Conservation (phyloP, 2,329 filamentous ascomycete species). For the Fusarium brachygibbosum region DNA sequence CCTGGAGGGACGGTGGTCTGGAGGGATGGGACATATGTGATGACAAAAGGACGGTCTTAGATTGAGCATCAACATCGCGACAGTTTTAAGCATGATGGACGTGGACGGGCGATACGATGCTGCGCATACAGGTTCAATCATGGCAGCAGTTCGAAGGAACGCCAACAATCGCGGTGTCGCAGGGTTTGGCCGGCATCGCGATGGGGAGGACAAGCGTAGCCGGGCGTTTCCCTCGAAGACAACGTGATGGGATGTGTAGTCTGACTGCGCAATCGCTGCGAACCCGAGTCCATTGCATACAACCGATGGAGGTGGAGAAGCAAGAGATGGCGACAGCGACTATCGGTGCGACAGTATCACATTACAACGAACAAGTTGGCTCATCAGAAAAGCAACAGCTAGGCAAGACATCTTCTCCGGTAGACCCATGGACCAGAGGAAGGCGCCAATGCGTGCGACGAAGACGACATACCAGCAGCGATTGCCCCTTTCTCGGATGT, state of each 20-base stretch:
- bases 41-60: neutral
- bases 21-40: neutral
- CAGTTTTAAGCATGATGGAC: no score
- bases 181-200: neutral
- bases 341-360: neutral
- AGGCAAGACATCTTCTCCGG: neutral
- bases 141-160: neutral
- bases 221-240: neutral
- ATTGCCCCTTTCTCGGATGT: neutral
- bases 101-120: neutral
- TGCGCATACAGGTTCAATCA: neutral
- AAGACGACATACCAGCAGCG: no score
- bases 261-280: neutral
- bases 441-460: no score
- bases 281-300: neutral
- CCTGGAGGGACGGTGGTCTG: no score
- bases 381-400: no score
- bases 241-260: neutral
- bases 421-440: neutral
- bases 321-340: neutral
- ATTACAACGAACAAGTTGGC: no score
- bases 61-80: no score
- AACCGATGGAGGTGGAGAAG: neutral
- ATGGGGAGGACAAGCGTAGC: no score
- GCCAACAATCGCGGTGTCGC: neutral